Percentiles rank a stretch among this genome's conserved stretches.
Evolutionary conservation across 106 monocot genomes (phyloP).

Genomic region (Gastrodia elata): DNA sequence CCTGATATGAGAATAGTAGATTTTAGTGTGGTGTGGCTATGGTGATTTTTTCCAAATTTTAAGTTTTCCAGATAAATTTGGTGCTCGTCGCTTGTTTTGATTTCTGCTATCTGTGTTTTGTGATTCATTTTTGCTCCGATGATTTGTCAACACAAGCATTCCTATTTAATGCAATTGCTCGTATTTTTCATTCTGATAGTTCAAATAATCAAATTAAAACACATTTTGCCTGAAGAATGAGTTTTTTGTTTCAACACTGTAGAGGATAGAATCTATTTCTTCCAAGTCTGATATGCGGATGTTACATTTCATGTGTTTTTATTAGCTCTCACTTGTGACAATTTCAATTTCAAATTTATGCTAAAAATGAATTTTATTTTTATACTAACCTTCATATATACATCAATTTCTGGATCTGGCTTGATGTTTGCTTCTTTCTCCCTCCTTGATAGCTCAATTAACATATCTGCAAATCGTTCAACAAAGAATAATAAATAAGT

Average conservation of each 20-base stretch:
- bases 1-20: neutral
- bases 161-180: neutral
- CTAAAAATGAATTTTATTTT: neutral
- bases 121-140: too few species aligned
- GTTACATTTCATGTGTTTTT: neutral
- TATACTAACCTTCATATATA: constrained; percentile 35
- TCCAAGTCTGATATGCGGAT: neutral
- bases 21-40: too few species aligned
- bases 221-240: neutral
- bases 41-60: too few species aligned
- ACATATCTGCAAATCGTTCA: constrained; percentile 15
- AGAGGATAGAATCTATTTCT: too few species aligned
- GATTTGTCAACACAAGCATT: too few species aligned
- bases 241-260: neutral
- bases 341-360: neutral
- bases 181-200: neutral
- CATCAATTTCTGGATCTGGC: constrained; percentile 39
- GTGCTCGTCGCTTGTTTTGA: too few species aligned
- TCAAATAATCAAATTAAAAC: neutral
- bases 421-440: constrained; percentile 36
- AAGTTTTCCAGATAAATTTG: too few species aligned
- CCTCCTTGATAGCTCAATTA: constrained; percentile 21
- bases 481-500: neutral
- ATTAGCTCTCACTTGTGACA: neutral
- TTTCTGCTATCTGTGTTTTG: too few species aligned